These are phyloP conservation scores for Rossbeevera mucosa DNA, from an alignment of 768 basidiomycete genomes.

Conservation along the genomic window DNA sequence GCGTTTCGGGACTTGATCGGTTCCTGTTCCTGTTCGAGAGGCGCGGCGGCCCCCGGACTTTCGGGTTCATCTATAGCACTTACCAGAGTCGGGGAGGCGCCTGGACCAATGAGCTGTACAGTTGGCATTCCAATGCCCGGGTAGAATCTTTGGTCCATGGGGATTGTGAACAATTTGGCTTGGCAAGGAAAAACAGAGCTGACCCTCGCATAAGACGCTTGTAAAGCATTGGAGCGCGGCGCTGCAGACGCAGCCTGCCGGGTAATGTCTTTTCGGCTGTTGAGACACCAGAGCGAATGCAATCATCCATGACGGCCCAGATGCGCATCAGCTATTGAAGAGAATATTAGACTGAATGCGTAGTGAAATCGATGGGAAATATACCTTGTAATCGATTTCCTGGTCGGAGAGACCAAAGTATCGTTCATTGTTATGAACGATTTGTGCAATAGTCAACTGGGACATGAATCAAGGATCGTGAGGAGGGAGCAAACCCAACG, in stretches of 20 bases:
- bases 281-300: constrained; percentile 82
- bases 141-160: constrained; percentile 42
- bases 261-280: constrained; percentile 76
- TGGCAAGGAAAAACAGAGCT: constrained; percentile 7
- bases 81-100: constrained; percentile 10
- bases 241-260: constrained; percentile 72
- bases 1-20: neutral
- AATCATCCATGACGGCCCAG: constrained; percentile 91
- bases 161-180: constrained; percentile 11
- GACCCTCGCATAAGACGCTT: constrained; percentile 86
- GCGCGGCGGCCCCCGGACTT: neutral
- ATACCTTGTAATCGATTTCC: constrained; percentile 70
- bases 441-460: constrained; percentile 90
- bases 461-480: constrained; percentile 7
- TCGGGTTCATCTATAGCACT: constrained; percentile 26
- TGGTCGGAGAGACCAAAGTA: constrained; percentile 72
- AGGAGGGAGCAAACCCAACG: constrained; percentile 1
- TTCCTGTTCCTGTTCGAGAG: constrained; percentile 3
- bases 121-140: constrained; percentile 40
- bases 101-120: constrained; percentile 34
- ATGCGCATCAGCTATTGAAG: constrained; percentile 57
- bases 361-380: neutral
- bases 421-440: constrained; percentile 89
- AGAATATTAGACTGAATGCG: neutral
- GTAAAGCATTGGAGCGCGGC: constrained; percentile 88